Evolutionary conservation across 768 basidiomycete species (phyloP).

Genomic region (Suillus alpinus): DNA sequence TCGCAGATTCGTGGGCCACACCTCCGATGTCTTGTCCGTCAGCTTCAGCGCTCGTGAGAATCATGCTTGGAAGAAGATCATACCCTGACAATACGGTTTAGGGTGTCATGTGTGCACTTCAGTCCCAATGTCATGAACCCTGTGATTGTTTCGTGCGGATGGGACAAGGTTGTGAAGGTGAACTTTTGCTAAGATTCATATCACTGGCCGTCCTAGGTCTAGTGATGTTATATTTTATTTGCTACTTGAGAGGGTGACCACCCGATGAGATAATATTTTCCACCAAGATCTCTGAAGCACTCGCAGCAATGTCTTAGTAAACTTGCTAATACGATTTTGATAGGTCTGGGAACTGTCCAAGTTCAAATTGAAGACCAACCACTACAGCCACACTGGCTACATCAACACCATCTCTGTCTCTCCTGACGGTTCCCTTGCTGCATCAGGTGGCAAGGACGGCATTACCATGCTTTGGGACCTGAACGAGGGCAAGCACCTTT

Average conservation of each 20-base stretch:
- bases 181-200: slow-evolving; percentile 25
- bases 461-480: slow-evolving; percentile 99
- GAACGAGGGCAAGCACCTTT: slow-evolving; percentile 99
- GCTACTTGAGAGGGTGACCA: slow-evolving; percentile 73
- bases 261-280: slow-evolving; percentile 75
- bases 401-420: slow-evolving; percentile 99
- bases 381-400: slow-evolving; percentile 99
- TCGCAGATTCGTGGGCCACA: slow-evolving; percentile 97
- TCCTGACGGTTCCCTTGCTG: slow-evolving; percentile 97
- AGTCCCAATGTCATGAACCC: slow-evolving; percentile 97
- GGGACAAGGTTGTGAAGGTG: slow-evolving; percentile 99
- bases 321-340: slow-evolving; percentile 1
- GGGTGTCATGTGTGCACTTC: slow-evolving; percentile 99
- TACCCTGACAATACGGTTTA: slow-evolving; percentile 28
- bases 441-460: slow-evolving; percentile 98
- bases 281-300: slow-evolving; percentile 78
- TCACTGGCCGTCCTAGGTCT: slow-evolving; percentile 14
- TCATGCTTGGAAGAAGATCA: not conserved
- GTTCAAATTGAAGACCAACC: slow-evolving; percentile 99
- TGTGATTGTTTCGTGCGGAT: slow-evolving; percentile 97
- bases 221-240: slow-evolving; percentile 51
- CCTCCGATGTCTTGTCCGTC: slow-evolving; percentile 95
- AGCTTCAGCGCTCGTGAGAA: slow-evolving; percentile 94
- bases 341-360: slow-evolving; percentile 99
- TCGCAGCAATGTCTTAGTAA: slow-evolving; percentile 8